Evolutionary conservation across 2,329 filamentous ascomycete species (phyloP).

Genomic region (Sarocladium brachiariae): DNA sequence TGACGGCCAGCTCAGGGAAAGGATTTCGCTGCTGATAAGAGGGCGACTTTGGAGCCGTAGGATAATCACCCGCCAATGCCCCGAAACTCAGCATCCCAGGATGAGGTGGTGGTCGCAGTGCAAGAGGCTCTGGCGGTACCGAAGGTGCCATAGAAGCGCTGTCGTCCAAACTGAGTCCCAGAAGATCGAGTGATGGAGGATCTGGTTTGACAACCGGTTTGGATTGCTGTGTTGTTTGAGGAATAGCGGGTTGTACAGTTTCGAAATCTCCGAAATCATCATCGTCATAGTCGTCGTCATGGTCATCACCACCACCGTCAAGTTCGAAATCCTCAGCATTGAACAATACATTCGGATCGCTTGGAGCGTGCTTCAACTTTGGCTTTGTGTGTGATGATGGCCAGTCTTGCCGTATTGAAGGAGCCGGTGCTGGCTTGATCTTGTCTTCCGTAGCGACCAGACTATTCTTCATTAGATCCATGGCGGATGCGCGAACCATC

Average conservation of each 20-base stretch:
- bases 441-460: constrained; percentile 32
- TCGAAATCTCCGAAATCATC: constrained; percentile 58
- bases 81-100: constrained; percentile 19
- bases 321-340: constrained; percentile 53
- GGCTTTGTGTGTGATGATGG: constrained; percentile 11
- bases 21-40: constrained; percentile 48
- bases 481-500: constrained; percentile 39
- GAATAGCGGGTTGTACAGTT: constrained; percentile 26
- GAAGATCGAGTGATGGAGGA: constrained; percentile 1
- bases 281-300: constrained; percentile 43
- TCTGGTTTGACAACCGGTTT: not conserved
- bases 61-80: constrained; percentile 25
- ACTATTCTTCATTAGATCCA: constrained; percentile 48
- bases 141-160: not conserved
- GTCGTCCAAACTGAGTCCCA: constrained; percentile 2
- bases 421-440: not conserved
- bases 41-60: constrained; percentile 43
- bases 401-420: constrained; percentile 9
- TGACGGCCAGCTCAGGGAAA: constrained; percentile 41
- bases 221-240: constrained; percentile 10
- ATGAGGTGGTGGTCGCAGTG: not conserved
- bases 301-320: constrained; percentile 35
- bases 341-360: constrained; percentile 54
- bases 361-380: constrained; percentile 18
- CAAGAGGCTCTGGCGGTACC: not conserved